phyloP scores from a whole-genome alignment of 2,329 filamentous ascomycete genomes.

The Hymenoscyphus linearis region DNA sequence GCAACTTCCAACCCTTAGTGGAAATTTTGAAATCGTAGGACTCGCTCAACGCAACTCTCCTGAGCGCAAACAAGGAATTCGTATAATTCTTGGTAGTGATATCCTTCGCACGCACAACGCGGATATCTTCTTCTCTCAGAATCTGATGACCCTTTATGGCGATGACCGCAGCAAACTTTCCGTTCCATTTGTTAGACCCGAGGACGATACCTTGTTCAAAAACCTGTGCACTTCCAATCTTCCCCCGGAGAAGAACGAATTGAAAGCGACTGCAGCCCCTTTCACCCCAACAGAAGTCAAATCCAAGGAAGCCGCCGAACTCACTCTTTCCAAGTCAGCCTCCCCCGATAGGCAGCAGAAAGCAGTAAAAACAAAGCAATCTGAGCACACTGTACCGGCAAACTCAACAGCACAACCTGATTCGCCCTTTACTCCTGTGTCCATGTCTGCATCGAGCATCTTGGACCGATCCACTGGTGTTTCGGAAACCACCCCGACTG shows the following conservation, averaged over 20 bases:
- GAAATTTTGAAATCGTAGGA: conserved; percentile 71
- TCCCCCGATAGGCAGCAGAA: conserved; percentile 9
- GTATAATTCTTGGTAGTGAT: conserved; percentile 88
- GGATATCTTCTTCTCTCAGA: conserved; percentile 87
- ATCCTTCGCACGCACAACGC: conserved; percentile 79
- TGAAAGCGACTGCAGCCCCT: conserved; percentile 41
- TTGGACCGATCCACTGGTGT: conserved; percentile 16
- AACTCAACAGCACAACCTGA: conserved; percentile 13
- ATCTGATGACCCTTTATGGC: conserved; percentile 80
- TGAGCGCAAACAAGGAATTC: conserved; percentile 59
- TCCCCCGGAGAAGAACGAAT: conserved; percentile 49
- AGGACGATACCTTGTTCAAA: conserved; percentile 78
- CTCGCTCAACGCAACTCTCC: conserved; percentile 45
- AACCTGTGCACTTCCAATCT: conserved; percentile 61
- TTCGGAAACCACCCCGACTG: conserved; percentile 13
- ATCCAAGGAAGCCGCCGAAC: conserved; percentile 17
- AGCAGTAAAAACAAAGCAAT: conserved; percentile 9
- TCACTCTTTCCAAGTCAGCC: conserved; percentile 11
- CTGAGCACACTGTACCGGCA: conserved; percentile 8
- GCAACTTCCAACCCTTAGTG: conserved; percentile 75
- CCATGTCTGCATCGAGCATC: conserved; percentile 10
- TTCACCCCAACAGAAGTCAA: conserved; percentile 29
- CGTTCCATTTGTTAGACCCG: conserved; percentile 86
- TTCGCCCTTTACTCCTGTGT: conserved; percentile 16
- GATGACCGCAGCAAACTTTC: conserved; percentile 82